A percentile compares a stretch with the other conserved stretches of the same genome.
Conservation (phyloP, 768 basidiomycete genomes). For the Rhizopogon vesiculosus region DNA sequence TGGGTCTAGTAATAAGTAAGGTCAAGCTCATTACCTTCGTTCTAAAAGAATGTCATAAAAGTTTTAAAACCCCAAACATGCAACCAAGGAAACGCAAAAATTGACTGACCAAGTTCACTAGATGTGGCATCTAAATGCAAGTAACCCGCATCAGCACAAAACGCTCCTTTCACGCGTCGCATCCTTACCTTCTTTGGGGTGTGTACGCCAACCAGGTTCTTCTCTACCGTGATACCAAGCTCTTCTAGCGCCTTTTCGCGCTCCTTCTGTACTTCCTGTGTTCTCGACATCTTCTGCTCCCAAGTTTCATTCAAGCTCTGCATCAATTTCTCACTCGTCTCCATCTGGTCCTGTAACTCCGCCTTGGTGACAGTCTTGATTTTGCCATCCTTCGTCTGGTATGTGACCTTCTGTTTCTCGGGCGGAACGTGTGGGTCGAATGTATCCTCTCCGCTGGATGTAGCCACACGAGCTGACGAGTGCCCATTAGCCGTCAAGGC, state of each 20-base stretch:
- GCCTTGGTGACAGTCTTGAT: slow-evolving; percentile 96
- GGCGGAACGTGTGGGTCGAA: slow-evolving; percentile 90
- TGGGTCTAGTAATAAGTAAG: neutral
- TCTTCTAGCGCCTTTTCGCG: slow-evolving; percentile 97
- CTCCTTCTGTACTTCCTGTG: slow-evolving; percentile 93
- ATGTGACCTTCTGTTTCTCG: slow-evolving; percentile 93
- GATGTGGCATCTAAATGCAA: slow-evolving; percentile 73
- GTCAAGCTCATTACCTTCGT: slow-evolving; percentile 52
- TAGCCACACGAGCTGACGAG: slow-evolving; percentile 65
- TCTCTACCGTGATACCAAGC: slow-evolving; percentile 96
- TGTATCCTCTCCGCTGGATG: slow-evolving; percentile 61
- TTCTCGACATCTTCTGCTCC: slow-evolving; percentile 91
- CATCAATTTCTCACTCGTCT: slow-evolving; percentile 93
- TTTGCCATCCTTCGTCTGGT: slow-evolving; percentile 87
- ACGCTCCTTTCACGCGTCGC: slow-evolving; percentile 5
- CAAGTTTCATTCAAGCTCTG: slow-evolving; percentile 90
- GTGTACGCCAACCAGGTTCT: slow-evolving; percentile 93
- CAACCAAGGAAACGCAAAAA: slow-evolving; percentile 3
- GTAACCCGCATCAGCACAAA: slow-evolving; percentile 8
- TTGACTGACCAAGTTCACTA: slow-evolving; percentile 82
- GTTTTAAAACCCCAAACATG: slow-evolving; percentile 9
- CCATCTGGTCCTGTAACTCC: slow-evolving; percentile 95
- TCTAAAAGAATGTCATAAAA: slow-evolving; percentile 33
- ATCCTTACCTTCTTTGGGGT: slow-evolving; percentile 86
- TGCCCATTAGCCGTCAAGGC: slow-evolving; percentile 5